Percentiles rank a stretch among this genome's conserved stretches.
These are phyloP conservation scores for Dysphania ambrosioides DNA, from an alignment of 148 eudicot species.

Conservation along the genomic window DNA sequence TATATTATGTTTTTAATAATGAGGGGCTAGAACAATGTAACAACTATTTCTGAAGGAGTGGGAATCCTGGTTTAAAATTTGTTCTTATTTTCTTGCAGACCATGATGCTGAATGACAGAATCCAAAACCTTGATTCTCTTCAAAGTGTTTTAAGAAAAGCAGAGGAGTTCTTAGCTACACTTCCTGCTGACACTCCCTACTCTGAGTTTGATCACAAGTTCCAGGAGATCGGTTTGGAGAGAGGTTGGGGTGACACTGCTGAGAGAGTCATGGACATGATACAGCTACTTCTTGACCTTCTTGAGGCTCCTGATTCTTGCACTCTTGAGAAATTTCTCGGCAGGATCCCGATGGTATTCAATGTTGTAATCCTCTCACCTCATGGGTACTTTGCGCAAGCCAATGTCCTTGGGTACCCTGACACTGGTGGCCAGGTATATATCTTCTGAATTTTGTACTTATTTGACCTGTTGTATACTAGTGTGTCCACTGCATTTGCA, in stretches of 20 bases:
- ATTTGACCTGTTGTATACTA: background rate
- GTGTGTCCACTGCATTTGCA: background rate
- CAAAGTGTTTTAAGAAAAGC: constrained; percentile 76
- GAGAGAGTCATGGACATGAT: constrained; percentile 83
- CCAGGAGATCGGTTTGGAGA: constrained; percentile 88
- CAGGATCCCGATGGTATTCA: constrained; percentile 91
- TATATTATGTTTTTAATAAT: too few species aligned
- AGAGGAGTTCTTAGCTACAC: constrained; percentile 65
- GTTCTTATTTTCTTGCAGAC: constrained; percentile 42
- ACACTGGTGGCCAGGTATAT: constrained; percentile 99
- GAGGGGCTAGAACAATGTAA: background rate
- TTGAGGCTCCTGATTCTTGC: constrained; percentile 95
- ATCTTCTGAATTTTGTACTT: background rate
- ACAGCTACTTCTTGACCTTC: constrained; percentile 78
- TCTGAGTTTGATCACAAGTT: constrained; percentile 79
- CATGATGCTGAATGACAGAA: constrained; percentile 90
- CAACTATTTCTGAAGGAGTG: background rate
- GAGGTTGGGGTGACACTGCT: constrained; percentile 96
- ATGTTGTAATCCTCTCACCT: constrained; percentile 93
- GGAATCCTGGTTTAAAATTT: background rate
- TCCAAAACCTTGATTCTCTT: constrained; percentile 62
- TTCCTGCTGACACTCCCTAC: constrained; percentile 68
- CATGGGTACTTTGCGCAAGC: constrained; percentile 99
- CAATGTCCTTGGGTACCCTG: constrained; percentile 92
- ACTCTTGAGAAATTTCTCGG: constrained; percentile 92